phyloP scores from a whole-genome alignment of 257 asterid genomes.

The Penstemon barbatus region DNA sequence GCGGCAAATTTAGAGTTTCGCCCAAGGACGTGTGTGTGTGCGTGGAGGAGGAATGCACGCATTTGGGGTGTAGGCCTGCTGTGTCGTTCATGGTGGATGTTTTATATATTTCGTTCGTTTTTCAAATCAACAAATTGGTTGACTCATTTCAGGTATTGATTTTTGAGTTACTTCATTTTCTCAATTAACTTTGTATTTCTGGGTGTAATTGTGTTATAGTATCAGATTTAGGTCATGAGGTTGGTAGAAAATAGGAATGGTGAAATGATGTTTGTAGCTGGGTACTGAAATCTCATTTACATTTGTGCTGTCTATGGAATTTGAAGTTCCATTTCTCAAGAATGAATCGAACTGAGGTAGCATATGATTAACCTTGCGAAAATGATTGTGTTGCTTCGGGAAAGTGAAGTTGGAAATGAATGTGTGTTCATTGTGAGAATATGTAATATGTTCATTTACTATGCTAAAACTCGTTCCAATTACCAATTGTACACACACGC shows the following conservation, averaged over 20 bases:
- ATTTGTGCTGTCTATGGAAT: not conserved
- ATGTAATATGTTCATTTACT: not conserved
- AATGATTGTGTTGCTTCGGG: not conserved
- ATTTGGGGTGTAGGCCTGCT: constrained; percentile 82
- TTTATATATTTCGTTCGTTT: constrained; percentile 64
- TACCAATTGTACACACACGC: not conserved
- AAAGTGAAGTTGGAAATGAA: not conserved
- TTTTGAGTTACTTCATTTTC: not conserved
- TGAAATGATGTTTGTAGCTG: not conserved
- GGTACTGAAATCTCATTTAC: constrained; percentile 1
- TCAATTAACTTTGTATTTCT: constrained; percentile 1
- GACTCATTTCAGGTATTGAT: constrained; percentile 66
- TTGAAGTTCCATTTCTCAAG: not conserved
- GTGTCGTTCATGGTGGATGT: constrained; percentile 66
- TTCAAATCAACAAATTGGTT: constrained; percentile 68
- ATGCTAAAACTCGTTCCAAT: not conserved
- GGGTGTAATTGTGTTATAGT: not conserved
- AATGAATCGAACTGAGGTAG: constrained; percentile 1
- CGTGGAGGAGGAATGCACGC: constrained; percentile 80
- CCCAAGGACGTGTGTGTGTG: constrained; percentile 71
- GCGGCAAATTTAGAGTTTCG: constrained; percentile 62
- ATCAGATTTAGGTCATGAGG: not conserved
- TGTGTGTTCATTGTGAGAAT: constrained; percentile 1
- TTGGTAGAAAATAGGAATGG: constrained; percentile 1
- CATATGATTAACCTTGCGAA: not conserved